phyloP scores from a whole-genome alignment of 257 asterid species.

The Solanum arcanum region DNA sequence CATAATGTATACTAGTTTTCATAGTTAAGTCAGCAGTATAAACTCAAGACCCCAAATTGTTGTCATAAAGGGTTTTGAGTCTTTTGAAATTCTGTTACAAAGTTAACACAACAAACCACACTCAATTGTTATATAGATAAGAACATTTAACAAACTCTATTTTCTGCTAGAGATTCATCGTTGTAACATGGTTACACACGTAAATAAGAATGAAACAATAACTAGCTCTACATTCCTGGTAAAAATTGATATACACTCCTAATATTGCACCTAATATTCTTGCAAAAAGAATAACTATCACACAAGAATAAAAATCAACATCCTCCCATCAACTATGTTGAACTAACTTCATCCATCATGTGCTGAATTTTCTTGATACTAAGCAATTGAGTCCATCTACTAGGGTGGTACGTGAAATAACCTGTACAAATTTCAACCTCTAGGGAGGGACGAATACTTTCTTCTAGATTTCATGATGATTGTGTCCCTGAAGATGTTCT shows the following conservation, averaged over 20 bases:
- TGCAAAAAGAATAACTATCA: neutral
- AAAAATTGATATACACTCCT: neutral
- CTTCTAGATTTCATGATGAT: too few relatives aligned
- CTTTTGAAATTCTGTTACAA: neutral
- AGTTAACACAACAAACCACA: neutral
- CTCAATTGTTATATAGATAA: neutral
- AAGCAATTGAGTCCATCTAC: too few relatives aligned
- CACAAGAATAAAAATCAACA: neutral
- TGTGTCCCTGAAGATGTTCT: too few relatives aligned
- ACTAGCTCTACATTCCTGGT: neutral
- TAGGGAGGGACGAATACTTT: too few relatives aligned
- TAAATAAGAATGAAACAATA: neutral
- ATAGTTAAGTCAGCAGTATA: too few relatives aligned
- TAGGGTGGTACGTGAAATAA: too few relatives aligned
- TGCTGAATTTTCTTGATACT: conserved; percentile 44
- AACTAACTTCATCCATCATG: conserved; percentile 29
- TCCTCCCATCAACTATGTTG: conserved; percentile 51
- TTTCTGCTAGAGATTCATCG: neutral
- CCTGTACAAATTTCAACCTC: too few relatives aligned
- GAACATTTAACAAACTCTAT: neutral
- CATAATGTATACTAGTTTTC: too few relatives aligned
- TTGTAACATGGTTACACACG: neutral
- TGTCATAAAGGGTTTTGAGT: neutral
- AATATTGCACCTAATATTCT: neutral
- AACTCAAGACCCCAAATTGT: neutral